Evolutionary conservation across 495 filamentous ascomycete species (phyloP).

Genomic region (Podospora comata): DNA sequence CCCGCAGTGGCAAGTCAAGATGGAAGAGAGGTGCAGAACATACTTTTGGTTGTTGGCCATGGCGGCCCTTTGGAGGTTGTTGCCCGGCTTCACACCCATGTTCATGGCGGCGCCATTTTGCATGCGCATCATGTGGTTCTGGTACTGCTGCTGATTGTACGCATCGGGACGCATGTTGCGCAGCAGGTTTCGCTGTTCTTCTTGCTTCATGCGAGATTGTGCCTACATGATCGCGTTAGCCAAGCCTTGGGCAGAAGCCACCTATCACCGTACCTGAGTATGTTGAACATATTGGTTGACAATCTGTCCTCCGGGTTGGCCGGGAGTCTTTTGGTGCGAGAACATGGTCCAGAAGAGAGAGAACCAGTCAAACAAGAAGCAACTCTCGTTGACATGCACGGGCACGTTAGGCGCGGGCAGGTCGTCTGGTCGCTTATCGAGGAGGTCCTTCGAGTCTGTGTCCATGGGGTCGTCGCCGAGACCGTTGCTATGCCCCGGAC

Average conservation of each 20-base stretch:
- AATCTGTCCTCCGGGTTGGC: slow-evolving; percentile 37
- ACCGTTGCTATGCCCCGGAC: slow-evolving; percentile 64
- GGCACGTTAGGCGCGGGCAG: slow-evolving; percentile 71
- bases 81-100: slow-evolving; percentile 49
- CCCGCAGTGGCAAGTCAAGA: background rate
- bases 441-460: slow-evolving; percentile 71
- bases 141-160: slow-evolving; percentile 42
- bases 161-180: slow-evolving; percentile 59
- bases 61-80: slow-evolving; percentile 67
- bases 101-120: slow-evolving; percentile 35
- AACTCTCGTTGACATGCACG: slow-evolving; percentile 62
- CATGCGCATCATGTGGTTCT: slow-evolving; percentile 52
- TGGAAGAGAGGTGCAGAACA: slow-evolving; percentile 28
- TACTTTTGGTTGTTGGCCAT: slow-evolving; percentile 77
- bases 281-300: slow-evolving; percentile 72
- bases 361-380: slow-evolving; percentile 93
- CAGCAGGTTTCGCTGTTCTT: slow-evolving; percentile 65
- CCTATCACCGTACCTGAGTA: slow-evolving; percentile 63
- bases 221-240: slow-evolving; percentile 40
- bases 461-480: slow-evolving; percentile 80
- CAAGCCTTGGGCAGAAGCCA: background rate
- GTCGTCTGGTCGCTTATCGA: slow-evolving; percentile 73
- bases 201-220: slow-evolving; percentile 63
- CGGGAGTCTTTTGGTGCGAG: slow-evolving; percentile 66
- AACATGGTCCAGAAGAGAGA: slow-evolving; percentile 95